phyloP scores from a whole-genome alignment of 495 filamentous ascomycete genomes.

The Penicillium arizonense region DNA sequence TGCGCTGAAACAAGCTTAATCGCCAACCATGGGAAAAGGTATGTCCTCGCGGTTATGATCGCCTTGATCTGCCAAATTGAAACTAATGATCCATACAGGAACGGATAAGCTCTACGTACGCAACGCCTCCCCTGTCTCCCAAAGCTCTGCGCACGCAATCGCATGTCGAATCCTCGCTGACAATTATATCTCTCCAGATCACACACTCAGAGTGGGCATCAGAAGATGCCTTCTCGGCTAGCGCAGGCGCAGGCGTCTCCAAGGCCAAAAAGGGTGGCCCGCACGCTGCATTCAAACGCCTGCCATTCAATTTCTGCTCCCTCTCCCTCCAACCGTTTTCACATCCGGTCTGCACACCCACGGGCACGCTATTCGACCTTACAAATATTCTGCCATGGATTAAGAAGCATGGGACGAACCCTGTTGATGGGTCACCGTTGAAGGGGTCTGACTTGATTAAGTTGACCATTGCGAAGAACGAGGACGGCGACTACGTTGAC shows the following conservation, averaged over 20 bases:
- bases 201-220: slow-evolving; percentile 97
- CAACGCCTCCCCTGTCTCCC: background rate
- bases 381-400: slow-evolving; percentile 90
- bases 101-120: slow-evolving; percentile 76
- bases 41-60: slow-evolving; percentile 8
- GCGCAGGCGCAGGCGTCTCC: slow-evolving; percentile 64
- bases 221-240: slow-evolving; percentile 77
- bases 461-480: slow-evolving; percentile 89
- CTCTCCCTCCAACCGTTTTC: slow-evolving; percentile 89
- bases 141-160: slow-evolving; percentile 3
- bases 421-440: slow-evolving; percentile 76
- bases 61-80: background rate
- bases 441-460: slow-evolving; percentile 83
- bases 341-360: slow-evolving; percentile 77
- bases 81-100: slow-evolving; percentile 36
- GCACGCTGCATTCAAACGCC: slow-evolving; percentile 72
- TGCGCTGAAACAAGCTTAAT: background rate
- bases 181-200: slow-evolving; percentile 51
- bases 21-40: slow-evolving; percentile 59
- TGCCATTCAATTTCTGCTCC: slow-evolving; percentile 98
- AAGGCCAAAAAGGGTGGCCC: slow-evolving; percentile 46
- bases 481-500: slow-evolving; percentile 88
- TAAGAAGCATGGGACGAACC: slow-evolving; percentile 87
- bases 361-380: slow-evolving; percentile 82
- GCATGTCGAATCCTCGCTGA: slow-evolving; percentile 19